phyloP scores from a whole-genome alignment of 179 eudicot species.

The Camellia oleifera region DNA sequence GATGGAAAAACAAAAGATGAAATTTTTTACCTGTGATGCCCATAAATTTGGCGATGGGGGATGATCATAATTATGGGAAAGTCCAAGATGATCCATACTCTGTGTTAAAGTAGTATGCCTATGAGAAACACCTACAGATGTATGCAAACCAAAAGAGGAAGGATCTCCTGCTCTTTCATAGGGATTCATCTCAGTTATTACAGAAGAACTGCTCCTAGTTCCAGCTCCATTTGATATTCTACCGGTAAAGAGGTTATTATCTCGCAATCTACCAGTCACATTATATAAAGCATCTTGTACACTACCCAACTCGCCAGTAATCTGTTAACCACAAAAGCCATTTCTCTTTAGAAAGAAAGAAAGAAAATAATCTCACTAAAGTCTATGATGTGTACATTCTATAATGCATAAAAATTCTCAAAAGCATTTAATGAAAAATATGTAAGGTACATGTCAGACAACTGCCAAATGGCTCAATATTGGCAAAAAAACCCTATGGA shows the following conservation, averaged over 20 bases:
- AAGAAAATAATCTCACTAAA: background rate
- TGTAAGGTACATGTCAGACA: background rate
- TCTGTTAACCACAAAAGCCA: slow-evolving; percentile 32
- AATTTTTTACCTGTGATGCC: slow-evolving; percentile 41
- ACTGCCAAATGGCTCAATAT: background rate
- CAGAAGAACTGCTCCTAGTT: slow-evolving; percentile 29
- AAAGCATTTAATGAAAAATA: background rate
- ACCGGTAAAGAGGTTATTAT: slow-evolving; percentile 30
- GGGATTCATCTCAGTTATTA: slow-evolving; percentile 22
- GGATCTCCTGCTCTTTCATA: slow-evolving; percentile 37
- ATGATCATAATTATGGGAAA: slow-evolving; percentile 34
- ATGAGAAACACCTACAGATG: slow-evolving; percentile 29
- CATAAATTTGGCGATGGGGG: slow-evolving; percentile 33
- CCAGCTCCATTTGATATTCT: slow-evolving; percentile 34
- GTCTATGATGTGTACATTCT: background rate
- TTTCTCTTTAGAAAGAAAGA: background rate
- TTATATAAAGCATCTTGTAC: slow-evolving; percentile 67
- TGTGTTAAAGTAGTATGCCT: slow-evolving; percentile 36
- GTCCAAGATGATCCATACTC: slow-evolving; percentile 34
- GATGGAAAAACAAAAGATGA: background rate
- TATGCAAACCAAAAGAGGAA: slow-evolving; percentile 27
- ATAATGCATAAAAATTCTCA: background rate
- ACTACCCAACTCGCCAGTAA: slow-evolving; percentile 61
- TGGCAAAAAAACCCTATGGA: background rate
- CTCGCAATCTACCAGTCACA: slow-evolving; percentile 68